Percentiles rank a stretch among this genome's conserved stretches.
phyloP scores from a whole-genome alignment of 805 yeast species.

The Kluyveromyces nonfermentans region DNA sequence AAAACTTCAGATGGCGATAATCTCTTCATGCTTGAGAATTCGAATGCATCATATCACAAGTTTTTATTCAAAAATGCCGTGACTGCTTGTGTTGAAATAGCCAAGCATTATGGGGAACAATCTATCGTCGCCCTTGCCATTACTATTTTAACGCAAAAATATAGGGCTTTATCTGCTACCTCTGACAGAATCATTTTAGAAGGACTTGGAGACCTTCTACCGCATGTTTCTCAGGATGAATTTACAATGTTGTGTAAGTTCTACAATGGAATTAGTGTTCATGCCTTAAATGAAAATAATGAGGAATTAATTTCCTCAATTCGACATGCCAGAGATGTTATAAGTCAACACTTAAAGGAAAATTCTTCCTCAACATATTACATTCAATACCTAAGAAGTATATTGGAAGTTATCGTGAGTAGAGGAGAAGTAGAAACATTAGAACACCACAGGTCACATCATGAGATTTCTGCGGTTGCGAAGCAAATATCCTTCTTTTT shows the following conservation, averaged over 20 bases:
- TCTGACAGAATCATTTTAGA: conserved; percentile 47
- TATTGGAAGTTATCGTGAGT: conserved; percentile 56
- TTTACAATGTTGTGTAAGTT: conserved; percentile 53
- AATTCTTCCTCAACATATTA: conserved; percentile 35
- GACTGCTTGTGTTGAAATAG: conserved; percentile 55
- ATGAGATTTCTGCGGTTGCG: conserved; percentile 63
- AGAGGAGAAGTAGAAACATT: conserved; percentile 71
- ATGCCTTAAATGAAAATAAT: conserved; percentile 37
- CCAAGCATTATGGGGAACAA: conserved; percentile 57
- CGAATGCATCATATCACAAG: conserved; percentile 12
- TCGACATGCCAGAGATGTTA: conserved; percentile 39
- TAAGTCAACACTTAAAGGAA: conserved; percentile 30
- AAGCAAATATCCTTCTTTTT: conserved; percentile 54
- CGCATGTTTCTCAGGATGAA: conserved; percentile 53
- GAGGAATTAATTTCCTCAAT: conserved; percentile 32
- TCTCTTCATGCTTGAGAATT: neutral
- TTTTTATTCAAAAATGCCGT: conserved; percentile 55
- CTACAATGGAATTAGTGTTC: conserved; percentile 41
- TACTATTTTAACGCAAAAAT: conserved; percentile 74
- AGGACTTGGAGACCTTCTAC: conserved; percentile 57
- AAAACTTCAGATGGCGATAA: neutral
- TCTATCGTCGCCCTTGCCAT: conserved; percentile 69
- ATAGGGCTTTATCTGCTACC: conserved; percentile 39
- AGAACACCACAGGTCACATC: conserved; percentile 73
- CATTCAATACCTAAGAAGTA: conserved; percentile 50